Conservation (phyloP, 148 eudicot species). For the Rhododendron henanense region DNA sequence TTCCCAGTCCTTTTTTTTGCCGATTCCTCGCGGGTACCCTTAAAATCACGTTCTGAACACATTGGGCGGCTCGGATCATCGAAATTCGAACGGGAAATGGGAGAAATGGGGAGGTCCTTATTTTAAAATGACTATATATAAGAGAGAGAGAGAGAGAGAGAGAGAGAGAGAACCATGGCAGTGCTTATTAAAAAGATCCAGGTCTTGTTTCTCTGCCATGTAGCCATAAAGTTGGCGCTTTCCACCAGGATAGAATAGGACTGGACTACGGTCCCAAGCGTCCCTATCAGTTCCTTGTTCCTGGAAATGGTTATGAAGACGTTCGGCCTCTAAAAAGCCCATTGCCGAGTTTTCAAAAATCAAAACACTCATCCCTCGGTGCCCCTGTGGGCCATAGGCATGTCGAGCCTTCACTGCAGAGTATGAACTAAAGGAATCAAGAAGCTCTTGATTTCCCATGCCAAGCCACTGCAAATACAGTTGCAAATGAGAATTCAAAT, state of each 20-base stretch:
- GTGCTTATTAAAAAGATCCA: constrained; percentile 62
- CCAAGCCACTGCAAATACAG: constrained; percentile 56
- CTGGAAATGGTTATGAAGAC: constrained; percentile 50
- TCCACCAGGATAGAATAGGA: constrained; percentile 52
- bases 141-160: background rate
- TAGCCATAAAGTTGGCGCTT: constrained; percentile 68
- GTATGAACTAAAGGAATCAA: constrained; percentile 48
- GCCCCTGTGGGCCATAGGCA: constrained; percentile 81
- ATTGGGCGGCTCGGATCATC: too few species aligned
- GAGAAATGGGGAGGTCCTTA: too few species aligned
- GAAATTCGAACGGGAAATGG: too few species aligned
- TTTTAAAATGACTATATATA: too few species aligned
- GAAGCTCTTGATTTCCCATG: constrained; percentile 84
- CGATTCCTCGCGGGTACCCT: too few species aligned
- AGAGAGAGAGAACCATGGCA: constrained; percentile 37
- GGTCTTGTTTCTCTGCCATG: constrained; percentile 56
- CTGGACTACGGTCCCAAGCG: constrained; percentile 46
- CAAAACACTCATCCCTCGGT: constrained; percentile 63
- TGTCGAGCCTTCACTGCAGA: constrained; percentile 54
- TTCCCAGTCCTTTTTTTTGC: too few species aligned
- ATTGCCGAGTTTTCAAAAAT: constrained; percentile 64
- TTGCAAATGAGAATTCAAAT: background rate
- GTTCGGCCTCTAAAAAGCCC: constrained; percentile 69
- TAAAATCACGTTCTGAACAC: too few species aligned
- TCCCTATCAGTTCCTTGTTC: constrained; percentile 47